phyloP scores from a whole-genome alignment of 352 stramenopile species.

The Phytophthora hybrid region DNA sequence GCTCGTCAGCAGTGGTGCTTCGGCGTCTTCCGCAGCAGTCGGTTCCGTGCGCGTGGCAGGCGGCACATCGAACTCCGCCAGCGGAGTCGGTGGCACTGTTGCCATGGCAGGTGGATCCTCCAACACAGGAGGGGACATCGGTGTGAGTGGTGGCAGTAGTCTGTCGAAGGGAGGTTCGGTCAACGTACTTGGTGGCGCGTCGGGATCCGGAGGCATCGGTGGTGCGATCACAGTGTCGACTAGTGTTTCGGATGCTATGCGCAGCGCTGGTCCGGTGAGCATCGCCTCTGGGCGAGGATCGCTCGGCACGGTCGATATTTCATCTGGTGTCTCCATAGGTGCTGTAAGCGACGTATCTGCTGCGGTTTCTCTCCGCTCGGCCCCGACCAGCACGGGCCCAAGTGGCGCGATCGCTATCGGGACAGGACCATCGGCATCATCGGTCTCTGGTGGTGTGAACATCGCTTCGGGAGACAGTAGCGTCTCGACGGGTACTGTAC shows the following conservation, averaged over 20 bases:
- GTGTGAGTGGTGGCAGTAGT: conserved; percentile 19
- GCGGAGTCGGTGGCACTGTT: conserved; percentile 13
- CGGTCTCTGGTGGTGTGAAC: conserved; percentile 24
- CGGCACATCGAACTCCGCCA: conserved; percentile 10
- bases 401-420: conserved; percentile 19
- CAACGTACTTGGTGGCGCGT: conserved; percentile 14
- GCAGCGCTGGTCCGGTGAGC: conserved; percentile 27
- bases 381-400: conserved; percentile 21
- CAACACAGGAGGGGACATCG: conserved; percentile 14
- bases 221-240: conserved; percentile 17
- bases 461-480: conserved; percentile 23
- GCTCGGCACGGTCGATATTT: conserved; percentile 31
- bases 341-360: conserved; percentile 22
- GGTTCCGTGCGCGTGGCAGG: conserved; percentile 14
- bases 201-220: conserved; percentile 8
- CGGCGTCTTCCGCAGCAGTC: conserved; percentile 12
- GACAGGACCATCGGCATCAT: conserved; percentile 21
- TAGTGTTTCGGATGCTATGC: conserved; percentile 27
- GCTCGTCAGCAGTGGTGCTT: conserved; percentile 20
- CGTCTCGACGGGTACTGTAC: conserved; percentile 12
- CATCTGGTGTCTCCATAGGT: conserved; percentile 15
- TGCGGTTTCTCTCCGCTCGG: conserved; percentile 24
- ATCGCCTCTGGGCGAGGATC: conserved; percentile 26
- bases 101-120: conserved; percentile 9
- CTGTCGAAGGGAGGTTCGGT: conserved; percentile 38